Evolutionary conservation across 139 green algal species (phyloP), one percentile per base, ranked within the genome.

Genomic region (Tetraselmis striata): DNA sequence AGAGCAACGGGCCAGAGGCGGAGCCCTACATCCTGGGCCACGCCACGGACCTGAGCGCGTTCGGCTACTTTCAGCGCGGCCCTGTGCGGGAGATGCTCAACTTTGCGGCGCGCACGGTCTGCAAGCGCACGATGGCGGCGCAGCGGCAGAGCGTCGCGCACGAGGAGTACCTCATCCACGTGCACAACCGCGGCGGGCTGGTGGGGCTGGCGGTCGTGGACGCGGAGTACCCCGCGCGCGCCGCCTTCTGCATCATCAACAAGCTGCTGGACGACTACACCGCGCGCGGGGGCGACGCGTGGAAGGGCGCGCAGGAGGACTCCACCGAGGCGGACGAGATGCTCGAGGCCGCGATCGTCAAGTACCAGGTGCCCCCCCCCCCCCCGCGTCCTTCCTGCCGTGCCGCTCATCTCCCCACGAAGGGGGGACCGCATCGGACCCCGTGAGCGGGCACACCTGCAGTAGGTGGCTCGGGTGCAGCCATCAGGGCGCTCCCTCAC

Each of bases 151-250:
- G 80, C 30, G 92, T 95, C 30, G 88, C 93, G 86, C 92, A 97
- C 30, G 94, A 99, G 32, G 94, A 98, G 75, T 99, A 98, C 85
- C 90, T 96, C 30, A 96, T 93, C 82, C 97, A 99, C 83, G 95
- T 93, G 22, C 93, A 95, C 84, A 96, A 99, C 45, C 88, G 87
- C 28, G 94, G 98, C 67, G 94, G 94, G 0, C 85, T 99, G 31
- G 93, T 92, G 78, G 97, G 90, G 59, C 90, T 99, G 1, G 94
- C 92, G 1, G 94, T 99, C 58, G 92, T 91, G 58, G 96, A 98
- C 85, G 84, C 85, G 11, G 94, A 98, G 30, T 99, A 99, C 86
- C 96, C 97, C 1, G 89, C 87, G 0, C 92, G 95, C 1, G 93
- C 94, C 2, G 96, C 96, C 0, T 99, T 99, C 88, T 96, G 92